Conservation (phyloP, 73 alveolate species). For the Symbiodinium pilosum region DNA sequence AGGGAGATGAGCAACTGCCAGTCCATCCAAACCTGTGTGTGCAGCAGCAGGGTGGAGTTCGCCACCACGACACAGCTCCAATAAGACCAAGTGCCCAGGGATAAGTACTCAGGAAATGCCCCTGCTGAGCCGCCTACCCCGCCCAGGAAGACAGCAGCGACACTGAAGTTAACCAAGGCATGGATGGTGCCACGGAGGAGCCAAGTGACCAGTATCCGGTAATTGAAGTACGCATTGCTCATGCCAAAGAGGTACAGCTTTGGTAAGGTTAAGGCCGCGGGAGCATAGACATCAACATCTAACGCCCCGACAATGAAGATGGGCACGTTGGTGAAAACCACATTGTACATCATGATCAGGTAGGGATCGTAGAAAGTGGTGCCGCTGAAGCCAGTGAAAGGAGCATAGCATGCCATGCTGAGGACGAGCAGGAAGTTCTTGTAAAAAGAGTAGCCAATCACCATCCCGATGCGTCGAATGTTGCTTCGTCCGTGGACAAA, state of each 20-base stretch:
- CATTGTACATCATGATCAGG: slow-evolving; percentile 94
- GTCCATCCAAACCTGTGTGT: slow-evolving; percentile 94
- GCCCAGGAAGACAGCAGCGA: slow-evolving; percentile 65
- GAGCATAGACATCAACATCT: slow-evolving; percentile 82
- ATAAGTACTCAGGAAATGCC: slow-evolving; percentile 33
- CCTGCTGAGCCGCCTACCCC: slow-evolving; percentile 41
- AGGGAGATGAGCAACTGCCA: slow-evolving; percentile 73
- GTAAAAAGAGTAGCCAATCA: slow-evolving; percentile 94
- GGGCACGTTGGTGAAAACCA: slow-evolving; percentile 95
- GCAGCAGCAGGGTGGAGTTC: slow-evolving; percentile 54
- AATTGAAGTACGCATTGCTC: slow-evolving; percentile 77
- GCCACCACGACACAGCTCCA: slow-evolving; percentile 93
- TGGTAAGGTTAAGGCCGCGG: slow-evolving; percentile 56
- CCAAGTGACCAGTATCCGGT: slow-evolving; percentile 85
- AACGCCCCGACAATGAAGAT: slow-evolving; percentile 69
- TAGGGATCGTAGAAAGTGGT: slow-evolving; percentile 80
- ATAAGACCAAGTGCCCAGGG: slow-evolving; percentile 82
- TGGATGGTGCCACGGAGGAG: slow-evolving; percentile 71
- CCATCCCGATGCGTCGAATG: slow-evolving; percentile 96
- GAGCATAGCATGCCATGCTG: slow-evolving; percentile 62
- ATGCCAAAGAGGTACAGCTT: slow-evolving; percentile 63
- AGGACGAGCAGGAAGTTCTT: slow-evolving; percentile 72
- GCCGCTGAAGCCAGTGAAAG: slow-evolving; percentile 72
- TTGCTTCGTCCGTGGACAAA: slow-evolving; percentile 99
- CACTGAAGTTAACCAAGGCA: slow-evolving; percentile 68